Conservation (phyloP, 805 yeast species). For the Sugiyamaella smithiae region DNA sequence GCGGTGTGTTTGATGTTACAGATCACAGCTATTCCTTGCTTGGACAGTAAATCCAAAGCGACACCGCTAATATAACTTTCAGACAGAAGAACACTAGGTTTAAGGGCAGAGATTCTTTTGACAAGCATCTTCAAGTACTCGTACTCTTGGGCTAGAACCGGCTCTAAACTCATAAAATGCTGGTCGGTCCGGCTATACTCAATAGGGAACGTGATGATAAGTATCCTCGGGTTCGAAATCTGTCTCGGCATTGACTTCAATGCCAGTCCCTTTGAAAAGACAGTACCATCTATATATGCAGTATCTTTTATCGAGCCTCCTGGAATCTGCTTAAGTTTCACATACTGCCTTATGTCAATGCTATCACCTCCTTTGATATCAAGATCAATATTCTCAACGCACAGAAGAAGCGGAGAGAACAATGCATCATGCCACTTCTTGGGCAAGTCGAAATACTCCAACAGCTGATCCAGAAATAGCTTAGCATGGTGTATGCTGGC, state of each 20-base stretch:
- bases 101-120: constrained; percentile 67
- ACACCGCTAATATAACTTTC: constrained; percentile 80
- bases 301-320: constrained; percentile 71
- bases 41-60: constrained; percentile 68
- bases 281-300: constrained; percentile 66
- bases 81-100: constrained; percentile 75
- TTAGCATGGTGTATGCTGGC: constrained; percentile 33
- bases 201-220: constrained; percentile 82
- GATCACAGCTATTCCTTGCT: constrained; percentile 77
- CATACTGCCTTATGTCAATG: constrained; percentile 81
- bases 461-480: constrained; percentile 31
- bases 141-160: constrained; percentile 80
- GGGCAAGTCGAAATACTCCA: constrained; percentile 33
- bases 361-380: constrained; percentile 64
- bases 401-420: constrained; percentile 47
- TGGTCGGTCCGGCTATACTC: constrained; percentile 72
- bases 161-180: constrained; percentile 76
- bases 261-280: constrained; percentile 81
- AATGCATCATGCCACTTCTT: constrained; percentile 61
- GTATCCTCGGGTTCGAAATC: constrained; percentile 67
- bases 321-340: constrained; percentile 77
- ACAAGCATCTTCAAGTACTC: constrained; percentile 82
- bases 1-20: constrained; percentile 78
- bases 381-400: constrained; percentile 58
- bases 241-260: constrained; percentile 69